Evolutionary conservation across 768 basidiomycete species (phyloP).

Genomic region (Suillus cothurnatus): DNA sequence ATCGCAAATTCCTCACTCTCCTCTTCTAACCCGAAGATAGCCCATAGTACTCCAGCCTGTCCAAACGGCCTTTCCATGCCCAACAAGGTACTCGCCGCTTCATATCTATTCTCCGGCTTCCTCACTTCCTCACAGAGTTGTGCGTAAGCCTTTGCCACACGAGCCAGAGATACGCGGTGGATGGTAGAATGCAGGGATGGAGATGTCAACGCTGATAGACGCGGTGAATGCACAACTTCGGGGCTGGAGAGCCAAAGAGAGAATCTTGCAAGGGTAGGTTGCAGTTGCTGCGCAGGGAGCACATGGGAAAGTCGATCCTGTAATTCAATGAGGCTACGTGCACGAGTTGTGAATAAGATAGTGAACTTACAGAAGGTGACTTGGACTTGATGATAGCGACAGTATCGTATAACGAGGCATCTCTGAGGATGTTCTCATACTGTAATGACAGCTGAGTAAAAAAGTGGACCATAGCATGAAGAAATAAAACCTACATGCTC

Average conservation of each 20-base stretch:
- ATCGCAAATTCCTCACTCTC: slow-evolving; percentile 18
- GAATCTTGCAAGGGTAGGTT: slow-evolving; percentile 66
- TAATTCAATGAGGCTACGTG: too few relatives aligned
- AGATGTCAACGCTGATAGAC: slow-evolving; percentile 72
- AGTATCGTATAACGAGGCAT: slow-evolving; percentile 29
- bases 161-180: slow-evolving; percentile 73
- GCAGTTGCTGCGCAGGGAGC: slow-evolving; percentile 62
- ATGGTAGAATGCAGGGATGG: slow-evolving; percentile 67
- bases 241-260: slow-evolving; percentile 83
- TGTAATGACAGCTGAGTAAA: slow-evolving; percentile 4
- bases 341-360: background rate
- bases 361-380: slow-evolving; percentile 20
- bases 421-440: slow-evolving; percentile 27
- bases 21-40: slow-evolving; percentile 76
- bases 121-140: slow-evolving; percentile 76
- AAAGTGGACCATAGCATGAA: background rate
- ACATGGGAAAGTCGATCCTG: slow-evolving; percentile 79
- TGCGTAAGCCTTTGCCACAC: slow-evolving; percentile 71
- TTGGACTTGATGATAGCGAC: slow-evolving; percentile 27
- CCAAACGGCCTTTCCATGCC: slow-evolving; percentile 86
- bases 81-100: slow-evolving; percentile 85
- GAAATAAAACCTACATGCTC: slow-evolving; percentile 69
- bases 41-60: slow-evolving; percentile 69
- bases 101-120: slow-evolving; percentile 78
- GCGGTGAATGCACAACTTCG: slow-evolving; percentile 79